Percentiles rank a stretch among this genome's conserved stretches.
Conservation (phyloP, 106 monocot species). For the Acorus gramineus region DNA sequence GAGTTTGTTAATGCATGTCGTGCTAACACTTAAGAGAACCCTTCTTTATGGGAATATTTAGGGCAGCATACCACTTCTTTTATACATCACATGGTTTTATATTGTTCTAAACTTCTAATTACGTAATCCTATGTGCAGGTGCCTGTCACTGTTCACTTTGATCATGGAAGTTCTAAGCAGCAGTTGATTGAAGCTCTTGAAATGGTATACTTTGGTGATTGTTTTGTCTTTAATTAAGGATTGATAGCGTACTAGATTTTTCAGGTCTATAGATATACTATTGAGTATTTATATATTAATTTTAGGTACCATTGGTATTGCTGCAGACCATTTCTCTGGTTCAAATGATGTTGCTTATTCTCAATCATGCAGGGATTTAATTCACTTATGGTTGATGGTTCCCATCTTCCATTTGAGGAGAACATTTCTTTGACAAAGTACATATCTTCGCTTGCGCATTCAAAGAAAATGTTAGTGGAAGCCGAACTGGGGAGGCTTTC, state of each 20-base stretch:
- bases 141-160: constrained; percentile 84
- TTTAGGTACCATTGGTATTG: no score
- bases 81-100: no score
- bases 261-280: no score
- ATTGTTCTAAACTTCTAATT: no score
- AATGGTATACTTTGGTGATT: constrained; percentile 33
- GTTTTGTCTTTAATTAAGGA: background rate
- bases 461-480: constrained; percentile 66
- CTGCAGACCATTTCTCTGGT: background rate
- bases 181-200: constrained; percentile 80
- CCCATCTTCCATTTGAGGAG: constrained; percentile 57
- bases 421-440: constrained; percentile 64
- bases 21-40: no score
- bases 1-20: no score
- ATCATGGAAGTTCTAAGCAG: constrained; percentile 71
- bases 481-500: constrained; percentile 93
- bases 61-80: no score
- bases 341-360: background rate
- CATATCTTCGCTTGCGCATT: constrained; percentile 57
- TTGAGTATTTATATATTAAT: no score
- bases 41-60: no score
- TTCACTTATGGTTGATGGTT: constrained; percentile 96
- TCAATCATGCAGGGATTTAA: constrained; percentile 62
- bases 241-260: no score
- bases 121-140: constrained; percentile 28